Conservation (phyloP, 352 stramenopile species). For the Pythium volutum region DNA sequence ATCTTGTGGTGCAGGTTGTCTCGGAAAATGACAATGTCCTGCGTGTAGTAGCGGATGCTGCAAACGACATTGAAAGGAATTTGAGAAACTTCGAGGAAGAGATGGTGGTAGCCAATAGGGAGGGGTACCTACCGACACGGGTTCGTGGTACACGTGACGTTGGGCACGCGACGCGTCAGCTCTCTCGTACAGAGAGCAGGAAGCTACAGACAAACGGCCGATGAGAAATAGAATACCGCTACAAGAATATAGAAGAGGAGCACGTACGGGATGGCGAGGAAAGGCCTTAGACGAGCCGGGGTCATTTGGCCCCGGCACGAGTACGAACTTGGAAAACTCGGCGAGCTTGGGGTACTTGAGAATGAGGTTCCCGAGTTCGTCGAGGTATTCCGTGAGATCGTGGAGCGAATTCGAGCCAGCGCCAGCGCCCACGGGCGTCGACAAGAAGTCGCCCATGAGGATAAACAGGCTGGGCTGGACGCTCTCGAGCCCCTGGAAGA, state of each 20-base stretch:
- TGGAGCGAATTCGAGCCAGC: constrained; percentile 62
- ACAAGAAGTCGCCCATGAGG: constrained; percentile 94
- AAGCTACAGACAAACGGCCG: constrained; percentile 31
- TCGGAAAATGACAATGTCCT: constrained; percentile 93
- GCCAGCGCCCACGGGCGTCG: constrained; percentile 68
- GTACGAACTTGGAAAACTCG: constrained; percentile 85
- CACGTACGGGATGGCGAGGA: constrained; percentile 68
- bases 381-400: constrained; percentile 83
- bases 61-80: no score
- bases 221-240: neutral
- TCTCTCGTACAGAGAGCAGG: constrained; percentile 69
- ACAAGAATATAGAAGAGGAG: neutral
- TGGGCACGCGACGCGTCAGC: constrained; percentile 62
- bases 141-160: constrained; percentile 87
- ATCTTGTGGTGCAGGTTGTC: constrained; percentile 92
- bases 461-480: constrained; percentile 86
- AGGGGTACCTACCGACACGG: constrained; percentile 66
- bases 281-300: constrained; percentile 79
- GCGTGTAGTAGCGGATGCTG: constrained; percentile 89
- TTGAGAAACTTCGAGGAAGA: neutral
- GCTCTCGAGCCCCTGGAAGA: constrained; percentile 88
- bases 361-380: constrained; percentile 91
- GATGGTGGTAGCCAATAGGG: neutral
- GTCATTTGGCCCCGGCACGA: constrained; percentile 92
- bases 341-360: constrained; percentile 80